Percentiles rank a stretch among this genome's conserved stretches.
phyloP scores from a whole-genome alignment of 2,329 filamentous ascomycete species.

The Cordyceps cicadae region DNA sequence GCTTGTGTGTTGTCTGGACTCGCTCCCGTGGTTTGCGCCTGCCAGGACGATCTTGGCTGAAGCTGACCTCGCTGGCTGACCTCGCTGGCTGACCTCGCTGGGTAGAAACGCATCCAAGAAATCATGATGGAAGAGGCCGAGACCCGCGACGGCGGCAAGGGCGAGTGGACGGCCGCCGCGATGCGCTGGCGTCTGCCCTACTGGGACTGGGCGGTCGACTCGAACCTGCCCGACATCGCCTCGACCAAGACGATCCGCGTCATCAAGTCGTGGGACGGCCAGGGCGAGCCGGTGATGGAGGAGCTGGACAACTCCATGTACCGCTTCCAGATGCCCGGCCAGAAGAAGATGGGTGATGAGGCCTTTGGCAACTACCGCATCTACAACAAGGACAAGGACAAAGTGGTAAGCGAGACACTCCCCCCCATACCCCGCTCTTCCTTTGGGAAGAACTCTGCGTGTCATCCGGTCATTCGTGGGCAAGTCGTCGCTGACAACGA shows the following conservation, averaged over 20 bases:
- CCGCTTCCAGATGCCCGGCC: slow-evolving; percentile 18
- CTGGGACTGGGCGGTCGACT: slow-evolving; percentile 26
- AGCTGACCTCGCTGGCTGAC: no score
- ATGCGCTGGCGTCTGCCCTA: slow-evolving; percentile 24
- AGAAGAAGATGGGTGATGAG: not conserved
- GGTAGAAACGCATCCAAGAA: not conserved
- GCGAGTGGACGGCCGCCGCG: slow-evolving; percentile 21
- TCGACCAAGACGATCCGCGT: slow-evolving; percentile 12
- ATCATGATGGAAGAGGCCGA: not conserved
- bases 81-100: not conserved
- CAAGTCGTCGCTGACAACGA: no score
- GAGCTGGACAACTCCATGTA: not conserved
- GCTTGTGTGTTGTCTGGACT: no score
- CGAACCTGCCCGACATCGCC: slow-evolving; percentile 5
- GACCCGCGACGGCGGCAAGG: not conserved
- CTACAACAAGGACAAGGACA: no score
- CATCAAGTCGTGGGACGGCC: slow-evolving; percentile 14
- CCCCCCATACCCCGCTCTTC: no score
- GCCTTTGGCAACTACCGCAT: not conserved
- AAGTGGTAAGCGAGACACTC: no score
- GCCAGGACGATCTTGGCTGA: no score
- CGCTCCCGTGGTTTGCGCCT: no score
- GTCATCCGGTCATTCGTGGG: no score
- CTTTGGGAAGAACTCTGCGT: no score
- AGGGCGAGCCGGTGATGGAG: slow-evolving; percentile 10